phyloP scores from a whole-genome alignment of 345 rosid species.

The Eucalyptus regnans region DNA sequence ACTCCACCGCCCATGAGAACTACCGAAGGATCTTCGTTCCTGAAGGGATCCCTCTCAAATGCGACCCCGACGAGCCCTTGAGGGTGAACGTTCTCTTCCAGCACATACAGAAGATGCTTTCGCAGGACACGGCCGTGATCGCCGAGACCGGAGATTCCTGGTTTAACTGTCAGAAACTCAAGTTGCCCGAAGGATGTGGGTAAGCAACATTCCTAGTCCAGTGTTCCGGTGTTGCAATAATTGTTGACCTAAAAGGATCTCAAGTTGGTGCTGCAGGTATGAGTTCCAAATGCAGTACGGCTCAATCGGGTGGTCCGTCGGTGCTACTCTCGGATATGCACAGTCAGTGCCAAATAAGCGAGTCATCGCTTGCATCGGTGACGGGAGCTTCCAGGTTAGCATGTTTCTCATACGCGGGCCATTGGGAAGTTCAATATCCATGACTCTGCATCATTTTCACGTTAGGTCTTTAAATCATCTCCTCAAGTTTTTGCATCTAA shows the following conservation, averaged over 20 bases:
- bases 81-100: conserved; percentile 12
- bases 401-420: neutral
- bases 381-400: conserved; percentile 47
- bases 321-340: conserved; percentile 50
- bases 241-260: neutral
- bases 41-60: conserved; percentile 4
- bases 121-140: conserved; percentile 9
- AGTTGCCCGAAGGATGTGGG: conserved; percentile 24
- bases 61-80: conserved; percentile 8
- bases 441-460: neutral
- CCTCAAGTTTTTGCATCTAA: neutral
- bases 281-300: conserved; percentile 53
- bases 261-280: conserved; percentile 13
- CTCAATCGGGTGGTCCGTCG: conserved; percentile 57
- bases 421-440: neutral
- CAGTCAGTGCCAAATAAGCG: conserved; percentile 43
- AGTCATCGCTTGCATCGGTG: conserved; percentile 46
- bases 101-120: conserved; percentile 14
- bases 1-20: conserved; percentile 13
- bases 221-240: neutral
- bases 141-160: conserved; percentile 32
- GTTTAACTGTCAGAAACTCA: conserved; percentile 21
- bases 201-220: neutral
- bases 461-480: neutral
- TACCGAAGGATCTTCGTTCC: conserved; percentile 8